Conservation (phyloP, 1,139 yeast species). For the Arxiozyma bovina region DNA sequence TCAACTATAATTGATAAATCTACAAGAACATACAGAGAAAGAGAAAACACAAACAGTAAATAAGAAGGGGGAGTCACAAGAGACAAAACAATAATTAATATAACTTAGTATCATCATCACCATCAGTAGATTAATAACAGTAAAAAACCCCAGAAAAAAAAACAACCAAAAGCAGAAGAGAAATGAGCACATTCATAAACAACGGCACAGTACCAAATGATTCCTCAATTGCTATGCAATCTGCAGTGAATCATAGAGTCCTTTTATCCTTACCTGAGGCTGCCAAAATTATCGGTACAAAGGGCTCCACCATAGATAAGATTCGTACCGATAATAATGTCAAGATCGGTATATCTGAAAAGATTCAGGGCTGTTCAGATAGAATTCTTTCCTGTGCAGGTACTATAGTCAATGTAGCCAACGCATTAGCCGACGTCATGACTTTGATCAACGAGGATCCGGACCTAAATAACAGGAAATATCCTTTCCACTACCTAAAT, state of each 20-base stretch:
- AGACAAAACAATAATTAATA: too few relatives aligned
- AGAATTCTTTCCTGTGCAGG: slow-evolving; percentile 80
- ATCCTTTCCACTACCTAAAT: slow-evolving; percentile 27
- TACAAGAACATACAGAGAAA: too few relatives aligned
- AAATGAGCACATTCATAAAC: background rate
- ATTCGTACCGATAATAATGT: slow-evolving; percentile 72
- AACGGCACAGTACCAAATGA: background rate
- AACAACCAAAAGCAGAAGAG: background rate
- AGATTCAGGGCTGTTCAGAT: slow-evolving; percentile 74
- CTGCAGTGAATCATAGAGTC: slow-evolving; percentile 37
- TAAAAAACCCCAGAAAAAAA: too few relatives aligned
- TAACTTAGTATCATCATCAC: too few relatives aligned
- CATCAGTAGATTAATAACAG: too few relatives aligned
- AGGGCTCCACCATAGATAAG: slow-evolving; percentile 71
- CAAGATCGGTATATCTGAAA: slow-evolving; percentile 82
- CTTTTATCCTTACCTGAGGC: slow-evolving; percentile 82
- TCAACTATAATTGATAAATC: too few relatives aligned
- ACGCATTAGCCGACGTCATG: slow-evolving; percentile 65
- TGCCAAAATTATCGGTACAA: slow-evolving; percentile 84
- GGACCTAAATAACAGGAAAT: slow-evolving; percentile 15
- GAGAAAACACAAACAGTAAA: too few relatives aligned
- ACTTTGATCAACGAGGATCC: slow-evolving; percentile 40
- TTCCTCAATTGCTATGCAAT: background rate
- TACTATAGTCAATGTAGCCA: slow-evolving; percentile 61
- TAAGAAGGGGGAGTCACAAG: too few relatives aligned